Evolutionary conservation across 345 rosid species (phyloP), one percentile per base, ranked within the genome.

Genomic region (Lepidium aucheri): DNA sequence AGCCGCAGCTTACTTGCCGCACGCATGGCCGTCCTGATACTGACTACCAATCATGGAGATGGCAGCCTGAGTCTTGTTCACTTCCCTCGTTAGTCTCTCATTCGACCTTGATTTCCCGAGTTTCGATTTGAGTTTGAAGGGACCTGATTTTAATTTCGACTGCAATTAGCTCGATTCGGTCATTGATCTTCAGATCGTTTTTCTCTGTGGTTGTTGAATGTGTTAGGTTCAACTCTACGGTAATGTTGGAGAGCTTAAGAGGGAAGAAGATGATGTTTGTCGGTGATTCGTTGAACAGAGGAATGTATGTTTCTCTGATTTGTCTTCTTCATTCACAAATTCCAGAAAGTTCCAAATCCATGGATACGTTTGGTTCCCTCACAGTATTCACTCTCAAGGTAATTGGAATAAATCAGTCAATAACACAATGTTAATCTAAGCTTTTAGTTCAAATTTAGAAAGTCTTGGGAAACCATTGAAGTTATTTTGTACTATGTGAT

Each of bases 241-340:
- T 86, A 75, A 82, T 93, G 95, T 77, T 93, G 2, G 97, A 93
- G 77, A 71, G 84, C 11, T 66, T 93, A 52, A 60, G 99, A 70
- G 90, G 92, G 62, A 93, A 90, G 77, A 84, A 87, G 70, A 88
- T 93, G 96, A 83, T 93, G 94, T 93, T 70, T 35, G 86, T 83
- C 0, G 98, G 98, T 4, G 97, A 93, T 65, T 93, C 97, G 9
- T 74, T 90, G 74, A 93, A 93, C 72, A 79, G 96, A 5, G 98
- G 98, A 15, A 94, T 88, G 68, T 93, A 79, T 52, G 87, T 83
- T 28, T 90, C 98, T 36, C 75, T 89, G 81, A 67, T 87, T 49
- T 92, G 96, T 75, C 97, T 92, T 66, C 93, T 92, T 42, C 95
- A 92, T 64, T 77, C 84, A 26, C 79, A 82, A 11, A 79, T 92